Percentiles rank a stretch among this genome's conserved stretches.
These are phyloP conservation scores for Candida caryicola DNA, from an alignment of 805 yeast species.

Conservation along the genomic window DNA sequence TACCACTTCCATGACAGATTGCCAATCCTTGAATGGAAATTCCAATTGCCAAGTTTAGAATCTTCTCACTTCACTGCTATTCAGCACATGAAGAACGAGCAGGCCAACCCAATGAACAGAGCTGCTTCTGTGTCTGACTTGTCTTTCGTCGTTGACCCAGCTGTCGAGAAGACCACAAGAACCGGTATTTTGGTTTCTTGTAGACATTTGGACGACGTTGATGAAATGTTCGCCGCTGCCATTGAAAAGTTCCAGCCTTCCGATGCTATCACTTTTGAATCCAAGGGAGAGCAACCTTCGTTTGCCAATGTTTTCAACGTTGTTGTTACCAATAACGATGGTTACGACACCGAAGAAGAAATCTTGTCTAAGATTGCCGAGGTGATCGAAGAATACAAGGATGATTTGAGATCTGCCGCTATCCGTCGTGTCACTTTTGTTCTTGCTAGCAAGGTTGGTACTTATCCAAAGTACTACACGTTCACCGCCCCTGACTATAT, in stretches of 20 bases:
- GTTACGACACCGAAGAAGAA: conserved; percentile 68
- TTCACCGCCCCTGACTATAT: conserved; percentile 82
- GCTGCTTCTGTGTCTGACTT: conserved; percentile 92
- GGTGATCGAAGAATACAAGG: conserved; percentile 63
- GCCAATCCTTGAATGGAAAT: conserved; percentile 84
- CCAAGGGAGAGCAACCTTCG: conserved; percentile 30
- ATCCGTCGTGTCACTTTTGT: conserved; percentile 93
- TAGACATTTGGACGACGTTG: conserved; percentile 83
- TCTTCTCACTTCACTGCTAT: conserved; percentile 73
- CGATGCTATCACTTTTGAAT: conserved; percentile 34
- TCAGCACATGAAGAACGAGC: conserved; percentile 48
- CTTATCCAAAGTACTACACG: conserved; percentile 93
- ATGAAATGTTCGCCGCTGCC: conserved; percentile 74
- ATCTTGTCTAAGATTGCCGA: conserved; percentile 61
- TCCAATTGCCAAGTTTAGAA: conserved; percentile 73
- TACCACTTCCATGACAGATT: conserved; percentile 54
- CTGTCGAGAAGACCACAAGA: conserved; percentile 69
- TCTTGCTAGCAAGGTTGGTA: conserved; percentile 76
- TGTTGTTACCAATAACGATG: conserved; percentile 70
- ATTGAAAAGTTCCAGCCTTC: conserved; percentile 64
- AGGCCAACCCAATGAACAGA: conserved; percentile 55
- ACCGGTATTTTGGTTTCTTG: conserved; percentile 82
- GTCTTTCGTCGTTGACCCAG: conserved; percentile 73
- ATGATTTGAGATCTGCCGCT: conserved; percentile 65
- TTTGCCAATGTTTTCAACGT: conserved; percentile 82